Evolutionary conservation across 805 yeast genomes (phyloP).

Genomic region (Debaryomyces maramus): DNA sequence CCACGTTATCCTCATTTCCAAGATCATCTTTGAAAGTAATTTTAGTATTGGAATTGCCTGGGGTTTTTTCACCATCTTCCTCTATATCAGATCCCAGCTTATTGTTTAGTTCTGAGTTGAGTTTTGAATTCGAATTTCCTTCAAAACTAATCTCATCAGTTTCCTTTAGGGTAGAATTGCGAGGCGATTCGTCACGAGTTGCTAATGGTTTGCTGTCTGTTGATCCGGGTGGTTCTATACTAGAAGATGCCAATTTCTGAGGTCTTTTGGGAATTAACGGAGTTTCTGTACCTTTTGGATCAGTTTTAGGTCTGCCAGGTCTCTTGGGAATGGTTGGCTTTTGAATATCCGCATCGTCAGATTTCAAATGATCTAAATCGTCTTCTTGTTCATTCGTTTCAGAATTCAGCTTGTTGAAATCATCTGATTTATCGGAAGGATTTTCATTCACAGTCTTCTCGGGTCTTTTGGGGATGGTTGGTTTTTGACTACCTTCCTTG

Average conservation of each 20-base stretch:
- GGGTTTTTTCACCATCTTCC: conserved; percentile 34
- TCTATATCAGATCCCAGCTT: conserved; percentile 5
- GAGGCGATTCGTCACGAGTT: too few species aligned
- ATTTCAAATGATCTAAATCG: conserved; percentile 2
- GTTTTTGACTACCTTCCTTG: conserved; percentile 4
- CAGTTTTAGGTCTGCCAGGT: conserved; percentile 7
- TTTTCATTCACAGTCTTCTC: neutral
- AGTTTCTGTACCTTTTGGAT: conserved; percentile 1
- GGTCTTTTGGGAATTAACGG: conserved; percentile 15
- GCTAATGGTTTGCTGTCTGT: too few species aligned
- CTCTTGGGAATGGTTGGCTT: conserved; percentile 17
- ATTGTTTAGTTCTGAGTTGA: conserved; percentile 4
- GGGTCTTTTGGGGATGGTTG: conserved; percentile 18
- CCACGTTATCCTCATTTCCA: conserved; percentile 17
- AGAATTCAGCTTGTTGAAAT: too few species aligned
- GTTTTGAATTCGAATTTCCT: too few species aligned
- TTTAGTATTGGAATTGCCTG: conserved; percentile 31
- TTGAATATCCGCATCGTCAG: conserved; percentile 2
- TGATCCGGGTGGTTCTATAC: conserved; percentile 14
- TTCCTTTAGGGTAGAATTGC: neutral
- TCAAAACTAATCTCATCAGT: too few species aligned
- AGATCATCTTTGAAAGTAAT: conserved; percentile 27
- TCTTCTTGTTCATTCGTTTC: conserved; percentile 4
- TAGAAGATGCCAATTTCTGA: conserved; percentile 1
- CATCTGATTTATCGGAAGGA: too few species aligned